Evolutionary conservation across 768 basidiomycete species (phyloP), one percentile per base, ranked within the genome.

Genomic region (Rhodotorula kratochvilovae): DNA sequence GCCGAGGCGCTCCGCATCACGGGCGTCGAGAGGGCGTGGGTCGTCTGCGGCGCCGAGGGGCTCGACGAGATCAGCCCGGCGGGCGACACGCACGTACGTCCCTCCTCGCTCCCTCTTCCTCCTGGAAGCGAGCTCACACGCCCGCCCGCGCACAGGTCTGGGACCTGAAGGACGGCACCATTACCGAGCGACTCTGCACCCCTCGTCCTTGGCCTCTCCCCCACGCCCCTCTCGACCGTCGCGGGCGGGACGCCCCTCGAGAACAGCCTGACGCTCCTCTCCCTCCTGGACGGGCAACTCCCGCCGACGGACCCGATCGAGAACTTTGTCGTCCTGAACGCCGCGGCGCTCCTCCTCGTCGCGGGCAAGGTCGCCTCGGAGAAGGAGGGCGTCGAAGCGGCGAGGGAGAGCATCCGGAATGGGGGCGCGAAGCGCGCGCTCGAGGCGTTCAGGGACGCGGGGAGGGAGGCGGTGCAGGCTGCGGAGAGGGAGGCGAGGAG

Each of bases 61-160:
- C 83, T 99, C 53, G 95, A 98, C 81, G 95, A 98, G 83, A 91
- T 99, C 79, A 91, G 90, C 79, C 93, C 91, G 76, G 93, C 91
- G 1, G 96, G 95, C 2, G 87, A 89, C 23, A 94, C 93, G 16
- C 85, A 85, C 81, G 89, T 85, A 46, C 90, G 92, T 78, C 25
- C 11, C 21, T 8, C 35, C n/a, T 60, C n/a, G 33, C 45, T 31
- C 45, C 42, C 27, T 43, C 43, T 48, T 27, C 23, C 23, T 27
- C 56, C 23, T n/a, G n/a, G n/a, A n/a, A n/a, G n/a, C n/a, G n/a
- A n/a, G 7, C 48, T 16, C 45, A 23, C 15, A 11, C 5, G n/a
- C 25, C 23, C 43, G 3, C 33, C 31, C 31, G 15, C 29, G 48
- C 12, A 4, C 60, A 83, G 94, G 87, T 89, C 68, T 85, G 95